These are phyloP conservation scores for Isatis lusitanica DNA, from an alignment of 441 rosid genomes.

Conservation along the genomic window DNA sequence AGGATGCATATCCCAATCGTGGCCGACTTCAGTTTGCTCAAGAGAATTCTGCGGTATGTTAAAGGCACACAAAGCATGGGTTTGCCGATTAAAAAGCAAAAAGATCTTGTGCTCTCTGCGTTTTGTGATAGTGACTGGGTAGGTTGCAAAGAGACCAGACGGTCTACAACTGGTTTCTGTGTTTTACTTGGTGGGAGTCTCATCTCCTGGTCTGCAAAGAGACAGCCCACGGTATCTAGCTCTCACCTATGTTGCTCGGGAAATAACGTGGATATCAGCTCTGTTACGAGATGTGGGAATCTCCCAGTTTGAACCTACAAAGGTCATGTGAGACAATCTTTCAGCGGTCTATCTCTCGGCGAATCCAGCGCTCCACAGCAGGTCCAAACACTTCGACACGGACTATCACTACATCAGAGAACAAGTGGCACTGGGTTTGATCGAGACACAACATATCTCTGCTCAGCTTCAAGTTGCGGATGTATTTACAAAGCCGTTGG, in stretches of 20 bases:
- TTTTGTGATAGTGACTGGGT: background rate
- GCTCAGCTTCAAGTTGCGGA: too few species aligned
- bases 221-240: background rate
- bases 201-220: background rate
- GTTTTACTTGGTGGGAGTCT: background rate
- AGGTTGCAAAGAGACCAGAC: background rate
- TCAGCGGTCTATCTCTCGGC: background rate
- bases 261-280: background rate
- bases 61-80: too few species aligned
- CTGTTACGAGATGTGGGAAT: background rate
- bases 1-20: background rate
- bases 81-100: too few species aligned
- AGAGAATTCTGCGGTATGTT: background rate
- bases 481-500: too few species aligned
- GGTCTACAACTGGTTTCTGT: background rate
- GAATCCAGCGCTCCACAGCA: background rate
- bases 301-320: background rate
- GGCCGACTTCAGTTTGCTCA: background rate
- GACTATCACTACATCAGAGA: background rate
- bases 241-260: background rate
- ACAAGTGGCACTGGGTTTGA: too few species aligned
- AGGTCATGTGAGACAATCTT: background rate
- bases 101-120: too few species aligned
- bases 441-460: too few species aligned
- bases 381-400: background rate